Percentiles rank a stretch among this genome's conserved stretches.
phyloP scores from a whole-genome alignment of 805 yeast genomes.

The Sungouiella thailandica region DNA sequence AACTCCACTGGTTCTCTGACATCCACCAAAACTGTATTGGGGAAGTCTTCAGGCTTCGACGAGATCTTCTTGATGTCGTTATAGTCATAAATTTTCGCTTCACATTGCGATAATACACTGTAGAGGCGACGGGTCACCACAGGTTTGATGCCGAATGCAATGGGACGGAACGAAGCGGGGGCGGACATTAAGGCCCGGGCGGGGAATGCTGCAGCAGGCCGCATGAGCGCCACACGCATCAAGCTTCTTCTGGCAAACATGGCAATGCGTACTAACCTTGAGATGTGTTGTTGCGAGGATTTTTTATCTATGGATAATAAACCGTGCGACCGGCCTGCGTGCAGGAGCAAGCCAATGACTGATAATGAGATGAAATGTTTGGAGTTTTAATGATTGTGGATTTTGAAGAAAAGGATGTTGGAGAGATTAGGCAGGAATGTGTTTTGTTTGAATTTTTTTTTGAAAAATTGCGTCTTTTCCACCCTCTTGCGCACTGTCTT shows the following conservation, averaged over 20 bases:
- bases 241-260: neutral
- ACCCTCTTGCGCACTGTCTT: no score
- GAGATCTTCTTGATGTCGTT: slow-evolving; percentile 45
- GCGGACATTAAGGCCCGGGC: neutral
- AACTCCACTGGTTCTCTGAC: slow-evolving; percentile 89
- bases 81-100: slow-evolving; percentile 50
- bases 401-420: no score
- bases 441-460: no score
- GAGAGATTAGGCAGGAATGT: no score
- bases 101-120: slow-evolving; percentile 34
- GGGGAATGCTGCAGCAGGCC: slow-evolving; percentile 3
- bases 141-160: slow-evolving; percentile 1
- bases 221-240: slow-evolving; percentile 5
- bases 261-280: no score
- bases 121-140: slow-evolving; percentile 14
- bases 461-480: no score
- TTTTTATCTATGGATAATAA: no score
- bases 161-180: neutral
- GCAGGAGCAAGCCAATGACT: no score
- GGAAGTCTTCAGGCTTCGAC: slow-evolving; percentile 32
- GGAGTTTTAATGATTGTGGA: no score
- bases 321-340: no score
- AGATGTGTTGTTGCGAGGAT: no score
- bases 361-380: no score
- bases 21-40: slow-evolving; percentile 63